Percentiles rank a stretch among this genome's conserved stretches.
Evolutionary conservation across 1,284 basidiomycete species (phyloP).

Genomic region (Papiliotrema fonsecae): DNA sequence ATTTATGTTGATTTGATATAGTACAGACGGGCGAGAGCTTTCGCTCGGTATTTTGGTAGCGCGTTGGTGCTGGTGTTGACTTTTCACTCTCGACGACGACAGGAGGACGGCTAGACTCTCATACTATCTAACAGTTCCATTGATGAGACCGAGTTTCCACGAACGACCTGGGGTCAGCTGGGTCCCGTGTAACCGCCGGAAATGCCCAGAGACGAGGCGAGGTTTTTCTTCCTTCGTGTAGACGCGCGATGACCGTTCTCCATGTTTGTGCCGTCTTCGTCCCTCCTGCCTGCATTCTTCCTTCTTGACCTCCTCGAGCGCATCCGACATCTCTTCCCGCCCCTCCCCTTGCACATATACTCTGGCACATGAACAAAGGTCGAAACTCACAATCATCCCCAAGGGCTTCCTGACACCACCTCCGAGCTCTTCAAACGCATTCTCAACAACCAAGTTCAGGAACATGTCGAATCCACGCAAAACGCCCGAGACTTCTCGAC

Average conservation of each 20-base stretch:
- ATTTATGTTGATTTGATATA: background rate
- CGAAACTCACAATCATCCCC: slow-evolving; percentile 73
- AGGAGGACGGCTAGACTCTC: slow-evolving; percentile 32
- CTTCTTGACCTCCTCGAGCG: too few relatives aligned
- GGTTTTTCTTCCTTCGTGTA: too few relatives aligned
- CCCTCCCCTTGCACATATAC: too few relatives aligned
- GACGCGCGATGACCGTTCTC: background rate
- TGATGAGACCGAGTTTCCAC: slow-evolving; percentile 88
- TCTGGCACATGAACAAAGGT: too few relatives aligned
- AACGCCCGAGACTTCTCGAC: slow-evolving; percentile 91
- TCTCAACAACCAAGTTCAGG: slow-evolving; percentile 95
- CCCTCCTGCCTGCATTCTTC: too few relatives aligned
- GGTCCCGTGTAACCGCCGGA: background rate
- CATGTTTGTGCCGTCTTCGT: too few relatives aligned
- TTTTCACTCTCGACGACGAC: too few relatives aligned
- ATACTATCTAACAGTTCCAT: slow-evolving; percentile 47
- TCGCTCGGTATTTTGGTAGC: background rate
- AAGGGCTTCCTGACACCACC: slow-evolving; percentile 84
- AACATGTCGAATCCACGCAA: slow-evolving; percentile 98
- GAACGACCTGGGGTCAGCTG: slow-evolving; percentile 65
- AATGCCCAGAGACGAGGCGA: background rate
- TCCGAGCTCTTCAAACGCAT: slow-evolving; percentile 84
- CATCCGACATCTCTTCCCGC: too few relatives aligned
- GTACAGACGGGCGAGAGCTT: background rate
- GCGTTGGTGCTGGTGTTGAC: background rate